These are phyloP conservation scores for Aspergillus pseudonomiae DNA, from an alignment of 2,329 filamentous ascomycete genomes.

Conservation along the genomic window DNA sequence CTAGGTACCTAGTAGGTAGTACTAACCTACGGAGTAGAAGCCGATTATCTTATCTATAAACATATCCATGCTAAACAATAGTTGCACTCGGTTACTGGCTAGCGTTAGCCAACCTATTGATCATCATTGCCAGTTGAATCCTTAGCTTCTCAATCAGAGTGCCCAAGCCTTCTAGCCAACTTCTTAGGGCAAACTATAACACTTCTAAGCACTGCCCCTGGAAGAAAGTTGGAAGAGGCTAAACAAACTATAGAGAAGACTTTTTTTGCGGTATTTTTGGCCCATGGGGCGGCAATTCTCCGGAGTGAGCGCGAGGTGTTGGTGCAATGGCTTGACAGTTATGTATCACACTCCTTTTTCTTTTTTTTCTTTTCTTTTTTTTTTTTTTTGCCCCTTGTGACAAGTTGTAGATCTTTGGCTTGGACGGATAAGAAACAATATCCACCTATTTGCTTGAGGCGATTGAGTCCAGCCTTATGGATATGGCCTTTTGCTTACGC, in stretches of 20 bases:
- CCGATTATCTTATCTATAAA: neutral
- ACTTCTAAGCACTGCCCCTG: neutral
- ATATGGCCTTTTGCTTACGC: neutral
- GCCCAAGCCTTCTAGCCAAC: neutral
- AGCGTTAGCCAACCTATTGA: neutral
- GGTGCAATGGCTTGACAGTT: neutral
- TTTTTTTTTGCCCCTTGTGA: neutral
- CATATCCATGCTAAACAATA: neutral
- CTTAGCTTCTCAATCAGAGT: neutral
- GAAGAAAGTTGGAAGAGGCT: neutral
- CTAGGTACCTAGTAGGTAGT: no score
- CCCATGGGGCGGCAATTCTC: neutral
- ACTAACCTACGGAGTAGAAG: neutral
- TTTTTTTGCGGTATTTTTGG: neutral
- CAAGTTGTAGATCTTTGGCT: neutral
- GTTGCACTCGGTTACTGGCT: neutral
- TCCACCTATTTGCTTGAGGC: neutral
- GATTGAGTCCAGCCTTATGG: constrained; percentile 1
- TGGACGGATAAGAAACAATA: neutral
- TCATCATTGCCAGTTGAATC: neutral
- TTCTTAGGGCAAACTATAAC: neutral
- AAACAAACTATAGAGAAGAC: neutral
- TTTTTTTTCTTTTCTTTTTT: neutral
- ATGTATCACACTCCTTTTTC: neutral
- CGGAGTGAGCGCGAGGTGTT: neutral